A percentile compares a stretch with the other conserved stretches of the same genome.
phyloP scores from a whole-genome alignment of 164 flowering plant species.

The Houttuynia cordata region DNA sequence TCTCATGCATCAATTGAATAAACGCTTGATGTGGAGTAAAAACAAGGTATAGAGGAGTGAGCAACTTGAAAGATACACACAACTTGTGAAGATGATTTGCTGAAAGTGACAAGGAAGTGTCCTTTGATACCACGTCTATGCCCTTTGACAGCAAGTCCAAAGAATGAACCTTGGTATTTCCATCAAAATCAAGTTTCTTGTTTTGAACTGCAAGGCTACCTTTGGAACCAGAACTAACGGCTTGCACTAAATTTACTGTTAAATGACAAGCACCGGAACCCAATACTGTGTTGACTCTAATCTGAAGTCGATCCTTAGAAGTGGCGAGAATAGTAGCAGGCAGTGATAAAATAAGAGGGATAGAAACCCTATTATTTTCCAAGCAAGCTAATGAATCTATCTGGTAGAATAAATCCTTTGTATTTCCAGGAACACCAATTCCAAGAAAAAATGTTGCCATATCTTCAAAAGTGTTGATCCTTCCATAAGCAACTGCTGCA shows the following conservation, averaged over 20 bases:
- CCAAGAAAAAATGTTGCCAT: slow-evolving; percentile 88
- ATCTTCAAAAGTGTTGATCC: slow-evolving; percentile 57
- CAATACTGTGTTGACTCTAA: too few relatives aligned
- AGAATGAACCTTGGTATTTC: too few relatives aligned
- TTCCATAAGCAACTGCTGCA: slow-evolving; percentile 52
- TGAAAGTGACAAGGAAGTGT: slow-evolving; percentile 46
- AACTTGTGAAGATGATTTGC: slow-evolving; percentile 95
- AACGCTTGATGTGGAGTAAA: slow-evolving; percentile 91
- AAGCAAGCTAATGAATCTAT: slow-evolving; percentile 60
- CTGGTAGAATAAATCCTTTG: slow-evolving; percentile 74
- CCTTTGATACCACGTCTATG: slow-evolving; percentile 67
- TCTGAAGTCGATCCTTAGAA: slow-evolving; percentile 55
- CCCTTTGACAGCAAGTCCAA: slow-evolving; percentile 30
- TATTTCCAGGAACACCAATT: slow-evolving; percentile 72
- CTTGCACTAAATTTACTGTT: too few relatives aligned
- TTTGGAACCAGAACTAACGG: too few relatives aligned
- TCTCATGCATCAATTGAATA: slow-evolving; percentile 79
- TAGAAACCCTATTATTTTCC: slow-evolving; percentile 73
- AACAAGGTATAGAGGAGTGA: slow-evolving; percentile 44
- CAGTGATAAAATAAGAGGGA: too few relatives aligned
- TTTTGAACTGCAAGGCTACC: too few relatives aligned
- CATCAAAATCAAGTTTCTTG: slow-evolving; percentile 67
- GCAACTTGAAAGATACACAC: too few relatives aligned
- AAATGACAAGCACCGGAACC: too few relatives aligned
- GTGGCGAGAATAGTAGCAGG: slow-evolving; percentile 78